These are phyloP conservation scores for Osmozyma mogii DNA, from an alignment of 805 yeast genomes.

Conservation along the genomic window DNA sequence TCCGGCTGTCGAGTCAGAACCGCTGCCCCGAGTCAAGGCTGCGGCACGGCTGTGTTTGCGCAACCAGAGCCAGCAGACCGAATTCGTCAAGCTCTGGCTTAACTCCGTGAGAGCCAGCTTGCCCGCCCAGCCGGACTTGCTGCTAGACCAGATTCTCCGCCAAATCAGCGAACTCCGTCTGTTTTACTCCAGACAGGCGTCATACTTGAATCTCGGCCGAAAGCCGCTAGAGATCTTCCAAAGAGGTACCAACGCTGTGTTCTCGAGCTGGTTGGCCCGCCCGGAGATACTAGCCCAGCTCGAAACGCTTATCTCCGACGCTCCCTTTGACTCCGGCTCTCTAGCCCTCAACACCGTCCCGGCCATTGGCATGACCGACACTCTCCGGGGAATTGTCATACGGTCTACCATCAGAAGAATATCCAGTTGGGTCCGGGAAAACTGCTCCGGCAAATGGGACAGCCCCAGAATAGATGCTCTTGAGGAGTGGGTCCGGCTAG, in stretches of 20 bases:
- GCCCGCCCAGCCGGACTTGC: no score
- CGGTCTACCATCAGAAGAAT: slow-evolving; percentile 31
- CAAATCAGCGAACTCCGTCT: no score
- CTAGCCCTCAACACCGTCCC: slow-evolving; percentile 12
- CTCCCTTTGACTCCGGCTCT: slow-evolving; percentile 2
- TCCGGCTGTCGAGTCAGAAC: slow-evolving; percentile 11
- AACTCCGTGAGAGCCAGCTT: slow-evolving; percentile 18
- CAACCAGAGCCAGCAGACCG: slow-evolving; percentile 23
- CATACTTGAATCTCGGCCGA: no score
- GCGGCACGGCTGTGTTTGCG: slow-evolving; percentile 32
- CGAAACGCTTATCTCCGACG: slow-evolving; percentile 2
- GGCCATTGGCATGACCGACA: slow-evolving; percentile 15
- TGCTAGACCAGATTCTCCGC: no score
- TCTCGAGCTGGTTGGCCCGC: no score
- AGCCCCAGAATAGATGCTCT: slow-evolving; percentile 26
- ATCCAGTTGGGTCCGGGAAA: slow-evolving; percentile 17
- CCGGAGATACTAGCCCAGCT: slow-evolving; percentile 12
- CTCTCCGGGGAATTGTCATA: slow-evolving; percentile 23
- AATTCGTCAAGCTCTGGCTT: slow-evolving; percentile 25
- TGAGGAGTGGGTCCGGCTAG: slow-evolving; percentile 29
- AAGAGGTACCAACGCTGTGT: no score
- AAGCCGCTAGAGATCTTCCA: no score
- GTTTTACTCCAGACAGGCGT: no score
- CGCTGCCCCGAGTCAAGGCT: slow-evolving; percentile 26
- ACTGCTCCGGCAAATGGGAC: slow-evolving; percentile 32